Evolutionary conservation across 257 asterid genomes (phyloP).

Genomic region (Marsdenia floribunda): DNA sequence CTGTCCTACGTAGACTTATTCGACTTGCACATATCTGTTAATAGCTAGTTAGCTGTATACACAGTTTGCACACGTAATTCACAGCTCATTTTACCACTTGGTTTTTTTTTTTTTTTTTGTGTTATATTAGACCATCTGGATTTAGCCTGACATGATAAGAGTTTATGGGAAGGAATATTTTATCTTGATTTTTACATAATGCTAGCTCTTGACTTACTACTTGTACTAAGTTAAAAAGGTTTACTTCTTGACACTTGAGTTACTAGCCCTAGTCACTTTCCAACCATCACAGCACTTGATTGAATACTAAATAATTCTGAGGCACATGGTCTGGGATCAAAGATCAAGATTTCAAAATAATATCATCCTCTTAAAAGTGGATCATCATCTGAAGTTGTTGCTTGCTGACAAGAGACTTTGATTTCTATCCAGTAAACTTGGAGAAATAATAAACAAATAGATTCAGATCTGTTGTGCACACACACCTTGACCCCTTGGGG

Average conservation of each 20-base stretch:
- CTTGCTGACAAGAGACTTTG: slow-evolving; percentile 6
- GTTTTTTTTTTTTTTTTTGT: too few relatives aligned
- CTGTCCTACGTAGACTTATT: neutral
- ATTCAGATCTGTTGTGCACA: slow-evolving; percentile 1
- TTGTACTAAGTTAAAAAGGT: too few relatives aligned
- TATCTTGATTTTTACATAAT: too few relatives aligned
- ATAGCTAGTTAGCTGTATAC: too few relatives aligned
- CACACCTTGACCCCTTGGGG: neutral
- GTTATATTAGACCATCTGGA: too few relatives aligned
- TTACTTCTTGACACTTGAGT: neutral
- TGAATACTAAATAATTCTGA: neutral
- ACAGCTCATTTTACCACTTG: too few relatives aligned
- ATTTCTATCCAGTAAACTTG: slow-evolving; percentile 14
- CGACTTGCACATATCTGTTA: too few relatives aligned
- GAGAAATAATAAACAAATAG: neutral
- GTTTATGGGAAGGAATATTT: too few relatives aligned
- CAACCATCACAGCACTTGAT: neutral
- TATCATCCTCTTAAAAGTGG: neutral
- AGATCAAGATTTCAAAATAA: slow-evolving; percentile 1
- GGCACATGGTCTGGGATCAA: neutral
- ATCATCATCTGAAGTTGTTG: neutral
- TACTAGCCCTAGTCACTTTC: neutral
- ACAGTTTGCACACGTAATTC: too few relatives aligned
- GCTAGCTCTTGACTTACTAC: too few relatives aligned
- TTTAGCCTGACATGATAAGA: too few relatives aligned